These are phyloP conservation scores for Debaryomyces castellii DNA, from an alignment of 805 yeast species.

Conservation along the genomic window DNA sequence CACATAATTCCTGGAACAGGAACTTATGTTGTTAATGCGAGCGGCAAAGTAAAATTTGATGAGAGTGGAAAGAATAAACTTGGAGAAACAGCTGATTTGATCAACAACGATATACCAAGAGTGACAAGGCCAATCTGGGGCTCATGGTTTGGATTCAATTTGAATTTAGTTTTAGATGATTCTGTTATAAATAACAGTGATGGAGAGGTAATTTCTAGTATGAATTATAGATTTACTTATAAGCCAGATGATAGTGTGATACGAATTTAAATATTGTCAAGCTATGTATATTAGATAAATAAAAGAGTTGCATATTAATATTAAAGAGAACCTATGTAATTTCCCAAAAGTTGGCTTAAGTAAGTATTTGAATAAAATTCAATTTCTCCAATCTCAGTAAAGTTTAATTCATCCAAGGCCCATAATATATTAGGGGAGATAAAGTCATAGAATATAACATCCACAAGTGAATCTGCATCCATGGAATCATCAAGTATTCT, in stretches of 20 bases:
- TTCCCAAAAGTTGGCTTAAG: constrained; percentile 33
- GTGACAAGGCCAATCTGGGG: constrained; percentile 60
- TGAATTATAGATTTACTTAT: constrained; percentile 66
- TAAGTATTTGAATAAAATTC: constrained; percentile 29
- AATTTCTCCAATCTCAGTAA: constrained; percentile 13
- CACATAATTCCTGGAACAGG: constrained; percentile 70
- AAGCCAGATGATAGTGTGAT: constrained; percentile 54
- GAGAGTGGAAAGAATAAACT: constrained; percentile 68
- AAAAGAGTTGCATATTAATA: constrained; percentile 2
- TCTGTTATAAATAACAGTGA: constrained; percentile 31
- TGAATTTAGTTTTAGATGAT: constrained; percentile 62
- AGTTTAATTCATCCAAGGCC: constrained; percentile 31
- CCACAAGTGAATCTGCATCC: constrained; percentile 39
- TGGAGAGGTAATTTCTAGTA: constrained; percentile 52
- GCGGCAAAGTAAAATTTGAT: constrained; percentile 70
- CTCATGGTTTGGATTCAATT: constrained; percentile 65
- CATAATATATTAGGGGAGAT: constrained; percentile 40
- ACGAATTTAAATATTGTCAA: constrained; percentile 12
- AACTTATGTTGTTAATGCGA: constrained; percentile 47
- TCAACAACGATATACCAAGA: constrained; percentile 15
- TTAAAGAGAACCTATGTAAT: constrained; percentile 20
- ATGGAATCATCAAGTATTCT: constrained; percentile 27
- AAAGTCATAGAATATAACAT: constrained; percentile 79
- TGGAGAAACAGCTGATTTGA: constrained; percentile 63
- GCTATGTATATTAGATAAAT: neutral